phyloP scores from a whole-genome alignment of 306 rosid genomes.

The Astragalus glycyphyllos region DNA sequence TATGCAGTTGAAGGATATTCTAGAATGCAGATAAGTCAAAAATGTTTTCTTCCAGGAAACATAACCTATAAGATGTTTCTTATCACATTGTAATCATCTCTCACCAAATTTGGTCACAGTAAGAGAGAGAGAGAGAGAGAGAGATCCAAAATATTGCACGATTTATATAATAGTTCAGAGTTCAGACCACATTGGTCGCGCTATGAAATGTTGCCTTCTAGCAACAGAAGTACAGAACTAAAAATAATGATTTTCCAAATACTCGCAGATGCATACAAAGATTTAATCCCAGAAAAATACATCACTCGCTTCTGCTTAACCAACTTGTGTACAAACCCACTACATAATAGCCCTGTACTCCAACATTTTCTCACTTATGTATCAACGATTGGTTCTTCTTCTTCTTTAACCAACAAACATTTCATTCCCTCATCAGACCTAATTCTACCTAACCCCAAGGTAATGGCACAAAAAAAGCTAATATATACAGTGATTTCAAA shows the following conservation, averaged over 20 bases:
- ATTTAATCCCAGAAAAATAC: constrained; percentile 3
- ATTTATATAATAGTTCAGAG: background rate
- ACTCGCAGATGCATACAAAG: constrained; percentile 2
- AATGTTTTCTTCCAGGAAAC: constrained; percentile 2
- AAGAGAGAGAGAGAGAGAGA: too few relatives aligned
- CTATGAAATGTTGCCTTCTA: constrained; percentile 15
- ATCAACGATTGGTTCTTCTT: background rate
- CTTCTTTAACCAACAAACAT: constrained; percentile 24
- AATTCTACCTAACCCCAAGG: constrained; percentile 6
- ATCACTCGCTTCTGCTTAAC: background rate
- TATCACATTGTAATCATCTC: constrained; percentile 27
- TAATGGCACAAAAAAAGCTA: constrained; percentile 9
- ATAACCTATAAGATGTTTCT: constrained; percentile 6
- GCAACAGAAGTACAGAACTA: background rate
- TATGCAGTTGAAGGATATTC: background rate
- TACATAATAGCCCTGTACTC: constrained; percentile 7
- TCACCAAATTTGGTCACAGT: constrained; percentile 12
- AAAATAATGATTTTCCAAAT: constrained; percentile 26
- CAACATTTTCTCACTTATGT: constrained; percentile 22
- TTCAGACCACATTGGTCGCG: background rate
- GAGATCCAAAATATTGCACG: constrained; percentile 8
- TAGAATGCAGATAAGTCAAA: background rate
- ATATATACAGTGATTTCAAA: background rate
- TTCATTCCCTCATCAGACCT: constrained; percentile 3
- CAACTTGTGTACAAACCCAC: background rate